Conservation (phyloP, 2,329 filamentous ascomycete genomes). For the Fusarium sp. region DNA sequence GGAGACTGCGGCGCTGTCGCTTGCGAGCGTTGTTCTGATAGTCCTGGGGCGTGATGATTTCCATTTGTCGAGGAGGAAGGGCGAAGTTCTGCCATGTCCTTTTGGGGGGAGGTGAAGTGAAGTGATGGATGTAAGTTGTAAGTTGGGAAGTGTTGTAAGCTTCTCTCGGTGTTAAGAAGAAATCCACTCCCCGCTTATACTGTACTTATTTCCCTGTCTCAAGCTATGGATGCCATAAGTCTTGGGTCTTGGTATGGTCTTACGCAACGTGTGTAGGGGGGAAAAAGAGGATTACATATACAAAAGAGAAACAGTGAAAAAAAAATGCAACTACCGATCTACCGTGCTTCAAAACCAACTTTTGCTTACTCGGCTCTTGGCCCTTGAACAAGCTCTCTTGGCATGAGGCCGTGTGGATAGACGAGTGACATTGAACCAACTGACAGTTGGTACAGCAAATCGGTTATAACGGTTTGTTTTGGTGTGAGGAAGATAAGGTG, state of each 20-base stretch:
- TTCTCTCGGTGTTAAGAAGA: conserved; percentile 5
- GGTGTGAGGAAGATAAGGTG: neutral
- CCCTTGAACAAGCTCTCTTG: conserved; percentile 27
- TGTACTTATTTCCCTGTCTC: conserved; percentile 23
- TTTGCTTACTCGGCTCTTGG: conserved; percentile 13
- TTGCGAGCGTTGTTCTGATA: conserved; percentile 49
- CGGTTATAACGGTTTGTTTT: conserved; percentile 1
- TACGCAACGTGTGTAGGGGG: neutral
- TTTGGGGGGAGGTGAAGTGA: neutral
- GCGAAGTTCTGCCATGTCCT: conserved; percentile 10
- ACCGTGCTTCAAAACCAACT: neutral
- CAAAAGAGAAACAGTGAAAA: neutral
- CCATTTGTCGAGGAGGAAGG: conserved; percentile 40
- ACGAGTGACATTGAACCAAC: conserved; percentile 1
- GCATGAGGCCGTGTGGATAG: conserved; percentile 33
- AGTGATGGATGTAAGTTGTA: conserved; percentile 5
- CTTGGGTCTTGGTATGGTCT: conserved; percentile 21
- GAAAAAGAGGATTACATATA: neutral
- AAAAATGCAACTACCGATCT: conserved; percentile 17
- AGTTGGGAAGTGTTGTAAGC: neutral
- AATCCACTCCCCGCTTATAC: conserved; percentile 24
- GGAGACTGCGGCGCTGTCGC: conserved; percentile 47
- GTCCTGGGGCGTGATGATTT: conserved; percentile 50
- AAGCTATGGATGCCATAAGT: conserved; percentile 3
- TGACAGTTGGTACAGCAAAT: neutral